Conservation (phyloP, 805 yeast species). For the Limtongia smithiae region DNA sequence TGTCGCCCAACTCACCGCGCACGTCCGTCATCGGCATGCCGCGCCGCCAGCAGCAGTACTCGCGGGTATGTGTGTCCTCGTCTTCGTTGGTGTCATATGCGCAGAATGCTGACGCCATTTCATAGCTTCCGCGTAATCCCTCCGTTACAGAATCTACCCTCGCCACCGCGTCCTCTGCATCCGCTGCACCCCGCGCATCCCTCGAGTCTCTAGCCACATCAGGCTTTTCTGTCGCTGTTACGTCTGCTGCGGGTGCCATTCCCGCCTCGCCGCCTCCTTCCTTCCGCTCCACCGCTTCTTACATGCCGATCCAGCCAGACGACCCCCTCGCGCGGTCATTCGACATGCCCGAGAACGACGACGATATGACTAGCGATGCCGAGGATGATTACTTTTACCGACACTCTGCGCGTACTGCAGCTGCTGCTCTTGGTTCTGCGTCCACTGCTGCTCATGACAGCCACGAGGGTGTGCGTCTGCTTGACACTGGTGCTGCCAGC, state of each 20-base stretch:
- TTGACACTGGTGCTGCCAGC: slow-evolving; percentile 3
- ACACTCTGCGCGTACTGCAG: background rate
- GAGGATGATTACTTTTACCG: slow-evolving; percentile 20
- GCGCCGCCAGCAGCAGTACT: too few species aligned
- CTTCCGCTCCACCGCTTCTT: slow-evolving; percentile 27
- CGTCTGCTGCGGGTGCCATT: slow-evolving; percentile 5
- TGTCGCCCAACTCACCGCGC: too few species aligned
- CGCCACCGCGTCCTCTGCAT: slow-evolving; percentile 13
- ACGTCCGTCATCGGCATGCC: too few species aligned
- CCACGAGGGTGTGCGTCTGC: too few species aligned
- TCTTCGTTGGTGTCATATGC: too few species aligned
- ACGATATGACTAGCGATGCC: slow-evolving; percentile 15
- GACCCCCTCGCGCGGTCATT: slow-evolving; percentile 29
- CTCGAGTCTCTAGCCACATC: background rate
- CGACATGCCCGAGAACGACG: slow-evolving; percentile 15
- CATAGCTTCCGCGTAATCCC: slow-evolving; percentile 22
- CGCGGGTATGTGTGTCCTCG: too few species aligned
- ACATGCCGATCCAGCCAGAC: slow-evolving; percentile 28
- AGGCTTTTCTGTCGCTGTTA: background rate
- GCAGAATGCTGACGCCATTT: too few species aligned
- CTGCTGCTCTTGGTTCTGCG: slow-evolving; percentile 1
- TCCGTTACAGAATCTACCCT: slow-evolving; percentile 8
- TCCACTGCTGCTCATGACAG: background rate
- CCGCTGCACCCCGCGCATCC: slow-evolving; percentile 2
- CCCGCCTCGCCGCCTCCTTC: slow-evolving; percentile 30